Evolutionary conservation across 495 filamentous ascomycete species (phyloP), one percentile per base, ranked within the genome.

Genomic region (Neurospora sp.): DNA sequence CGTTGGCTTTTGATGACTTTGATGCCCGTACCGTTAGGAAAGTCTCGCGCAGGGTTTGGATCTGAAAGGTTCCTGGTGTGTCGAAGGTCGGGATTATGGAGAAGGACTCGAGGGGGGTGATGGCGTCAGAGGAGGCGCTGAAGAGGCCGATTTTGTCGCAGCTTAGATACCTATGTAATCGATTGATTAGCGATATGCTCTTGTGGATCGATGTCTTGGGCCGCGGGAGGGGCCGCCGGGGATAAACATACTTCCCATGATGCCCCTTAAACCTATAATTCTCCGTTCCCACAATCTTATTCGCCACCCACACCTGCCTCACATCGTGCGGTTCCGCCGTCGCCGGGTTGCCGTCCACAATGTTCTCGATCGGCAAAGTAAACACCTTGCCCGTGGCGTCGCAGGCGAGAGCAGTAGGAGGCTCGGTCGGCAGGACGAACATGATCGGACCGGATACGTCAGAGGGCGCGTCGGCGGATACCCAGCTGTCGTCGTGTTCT

Each of bases 291-390:
- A 92, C 90, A 20, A 97, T 90, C 73, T 86, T 85, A 74, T 92
- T 97, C 70, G 93, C 94, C 71, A 98, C 87, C 94, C 94, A 98
- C 22, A 99, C 96, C 82, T 98, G 94, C 73, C 94, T 85, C 27
- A 98, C 93, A 80, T 97, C 93, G 77, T 97, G 94, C 68, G 96
- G 96, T 81, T 98, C 96, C 40, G 95, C 93, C 4, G 89, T 96
- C 18, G 83, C 73, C 5, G 92, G 88, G 81, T 95, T 90, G 27
- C 86, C 89, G 71, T 96, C 93, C 59, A 95, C 82, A 31, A 97
- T 89, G 78, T 97, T 96, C 83, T 94, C 92, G 44, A 98, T 83
- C 35, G 85, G 82, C 71, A 90, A 90, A 2, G 92, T 86, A 77
- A 96, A 98, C 10, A 98, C 90, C 73, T 90, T 91, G 71, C 96